Conservation (phyloP, 768 basidiomycete genomes). For the Mycena latifolia region DNA sequence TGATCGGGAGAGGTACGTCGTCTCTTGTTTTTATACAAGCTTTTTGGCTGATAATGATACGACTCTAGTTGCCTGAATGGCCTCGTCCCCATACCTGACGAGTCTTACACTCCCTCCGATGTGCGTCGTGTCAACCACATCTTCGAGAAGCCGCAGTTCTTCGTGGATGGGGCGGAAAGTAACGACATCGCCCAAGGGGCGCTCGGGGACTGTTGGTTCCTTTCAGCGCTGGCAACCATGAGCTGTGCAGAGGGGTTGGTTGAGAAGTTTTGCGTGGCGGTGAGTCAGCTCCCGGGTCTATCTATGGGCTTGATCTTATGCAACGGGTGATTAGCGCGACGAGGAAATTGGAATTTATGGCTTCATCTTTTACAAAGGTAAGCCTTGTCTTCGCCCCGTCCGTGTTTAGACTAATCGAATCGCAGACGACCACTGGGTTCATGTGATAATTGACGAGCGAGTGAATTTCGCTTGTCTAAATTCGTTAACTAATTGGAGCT, state of each 20-base stretch:
- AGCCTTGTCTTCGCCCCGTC: constrained; percentile 26
- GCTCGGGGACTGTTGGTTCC: constrained; percentile 66
- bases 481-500: neutral
- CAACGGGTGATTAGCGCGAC: constrained; percentile 50
- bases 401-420: neutral
- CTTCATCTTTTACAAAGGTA: constrained; percentile 67
- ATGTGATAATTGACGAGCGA: constrained; percentile 70
- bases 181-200: constrained; percentile 62
- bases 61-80: constrained; percentile 12
- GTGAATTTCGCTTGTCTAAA: neutral
- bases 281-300: constrained; percentile 38
- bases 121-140: constrained; percentile 63
- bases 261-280: constrained; percentile 65
- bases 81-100: neutral
- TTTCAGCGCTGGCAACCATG: constrained; percentile 63
- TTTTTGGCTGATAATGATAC: neutral
- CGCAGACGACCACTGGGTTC: constrained; percentile 52
- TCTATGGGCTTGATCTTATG: neutral
- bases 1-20: constrained; percentile 40
- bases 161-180: constrained; percentile 54
- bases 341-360: constrained; percentile 69
- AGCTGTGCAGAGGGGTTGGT: constrained; percentile 56
- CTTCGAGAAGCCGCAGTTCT: constrained; percentile 64
- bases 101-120: constrained; percentile 48
- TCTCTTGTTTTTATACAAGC: neutral